Evolutionary conservation across 495 filamentous ascomycete species (phyloP).

Genomic region (Neurospora sp.): DNA sequence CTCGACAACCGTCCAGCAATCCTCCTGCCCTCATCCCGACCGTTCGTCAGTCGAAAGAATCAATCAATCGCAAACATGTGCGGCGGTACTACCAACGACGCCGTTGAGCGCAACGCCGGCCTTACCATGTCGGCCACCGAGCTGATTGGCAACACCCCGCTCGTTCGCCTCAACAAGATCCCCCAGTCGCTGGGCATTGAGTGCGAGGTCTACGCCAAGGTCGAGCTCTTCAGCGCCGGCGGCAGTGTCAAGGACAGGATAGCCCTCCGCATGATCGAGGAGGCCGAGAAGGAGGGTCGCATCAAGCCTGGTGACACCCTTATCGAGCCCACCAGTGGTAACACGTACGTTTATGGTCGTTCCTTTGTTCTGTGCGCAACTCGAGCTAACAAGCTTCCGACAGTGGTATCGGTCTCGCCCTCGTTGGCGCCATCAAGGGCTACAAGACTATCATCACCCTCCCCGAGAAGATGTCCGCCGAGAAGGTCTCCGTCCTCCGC

Average conservation of each 20-base stretch:
- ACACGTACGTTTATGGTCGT: conserved; percentile 52
- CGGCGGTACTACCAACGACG: conserved; percentile 7
- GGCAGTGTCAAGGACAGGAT: conserved; percentile 98
- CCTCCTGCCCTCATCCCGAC: background rate
- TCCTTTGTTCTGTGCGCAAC: conserved; percentile 1
- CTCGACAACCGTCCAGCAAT: background rate
- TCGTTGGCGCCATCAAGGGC: conserved; percentile 90
- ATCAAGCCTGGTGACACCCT: conserved; percentile 96
- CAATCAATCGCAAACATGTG: conserved; percentile 11
- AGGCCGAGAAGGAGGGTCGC: conserved; percentile 78
- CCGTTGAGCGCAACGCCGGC: conserved; percentile 12
- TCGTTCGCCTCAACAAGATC: conserved; percentile 85
- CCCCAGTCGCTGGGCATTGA: conserved; percentile 85
- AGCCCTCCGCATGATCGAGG: conserved; percentile 94
- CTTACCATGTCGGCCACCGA: conserved; percentile 38
- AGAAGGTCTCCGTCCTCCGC: conserved; percentile 90
- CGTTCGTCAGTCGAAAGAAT: background rate
- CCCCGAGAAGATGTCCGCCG: conserved; percentile 97
- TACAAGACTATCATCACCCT: conserved; percentile 98
- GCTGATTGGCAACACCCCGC: conserved; percentile 85
- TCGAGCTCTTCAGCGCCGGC: conserved; percentile 95
- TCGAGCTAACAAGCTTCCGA: conserved; percentile 10
- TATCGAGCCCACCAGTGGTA: conserved; percentile 96
- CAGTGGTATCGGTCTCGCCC: conserved; percentile 85
- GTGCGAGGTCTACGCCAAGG: conserved; percentile 84